Percentiles rank a stretch among this genome's conserved stretches.
phyloP scores from a whole-genome alignment of 2,329 filamentous ascomycete genomes.

The Diaporthe ilicicola region DNA sequence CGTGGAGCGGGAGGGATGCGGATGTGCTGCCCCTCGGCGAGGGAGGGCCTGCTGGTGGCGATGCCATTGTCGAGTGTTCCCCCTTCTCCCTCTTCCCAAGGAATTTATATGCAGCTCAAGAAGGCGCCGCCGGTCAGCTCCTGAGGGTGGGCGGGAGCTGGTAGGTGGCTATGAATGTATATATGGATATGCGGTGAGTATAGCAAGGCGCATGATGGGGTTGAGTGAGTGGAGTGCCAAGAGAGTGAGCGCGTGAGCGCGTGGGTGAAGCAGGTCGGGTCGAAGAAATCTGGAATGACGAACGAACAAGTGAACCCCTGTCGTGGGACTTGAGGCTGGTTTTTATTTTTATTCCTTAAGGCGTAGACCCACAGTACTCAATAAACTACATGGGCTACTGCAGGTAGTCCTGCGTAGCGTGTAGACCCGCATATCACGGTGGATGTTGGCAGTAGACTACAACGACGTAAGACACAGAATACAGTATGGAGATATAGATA shows the following conservation, averaged over 20 bases:
- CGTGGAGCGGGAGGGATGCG: conserved; percentile 12
- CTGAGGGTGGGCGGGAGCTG: not conserved
- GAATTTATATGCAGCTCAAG: not conserved
- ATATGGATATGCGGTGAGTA: not conserved
- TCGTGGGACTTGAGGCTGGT: not conserved
- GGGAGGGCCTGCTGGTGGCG: not conserved
- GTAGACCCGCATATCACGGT: too few species aligned
- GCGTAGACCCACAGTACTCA: not conserved
- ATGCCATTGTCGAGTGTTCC: not conserved
- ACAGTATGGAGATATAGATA: too few species aligned
- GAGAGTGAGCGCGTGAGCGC: too few species aligned
- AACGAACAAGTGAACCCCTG: not conserved
- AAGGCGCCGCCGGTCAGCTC: not conserved
- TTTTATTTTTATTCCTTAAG: too few species aligned
- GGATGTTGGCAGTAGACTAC: too few species aligned
- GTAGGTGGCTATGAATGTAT: not conserved
- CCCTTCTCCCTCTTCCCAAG: too few species aligned
- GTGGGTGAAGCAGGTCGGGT: too few species aligned
- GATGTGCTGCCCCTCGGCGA: not conserved
- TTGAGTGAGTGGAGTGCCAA: not conserved
- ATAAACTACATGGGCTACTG: not conserved
- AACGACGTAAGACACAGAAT: too few species aligned
- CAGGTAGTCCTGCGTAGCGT: not conserved
- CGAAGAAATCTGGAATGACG: not conserved
- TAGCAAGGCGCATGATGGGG: not conserved